Evolutionary conservation across 768 basidiomycete species (phyloP).

Genomic region (Boletus tomentosulus): DNA sequence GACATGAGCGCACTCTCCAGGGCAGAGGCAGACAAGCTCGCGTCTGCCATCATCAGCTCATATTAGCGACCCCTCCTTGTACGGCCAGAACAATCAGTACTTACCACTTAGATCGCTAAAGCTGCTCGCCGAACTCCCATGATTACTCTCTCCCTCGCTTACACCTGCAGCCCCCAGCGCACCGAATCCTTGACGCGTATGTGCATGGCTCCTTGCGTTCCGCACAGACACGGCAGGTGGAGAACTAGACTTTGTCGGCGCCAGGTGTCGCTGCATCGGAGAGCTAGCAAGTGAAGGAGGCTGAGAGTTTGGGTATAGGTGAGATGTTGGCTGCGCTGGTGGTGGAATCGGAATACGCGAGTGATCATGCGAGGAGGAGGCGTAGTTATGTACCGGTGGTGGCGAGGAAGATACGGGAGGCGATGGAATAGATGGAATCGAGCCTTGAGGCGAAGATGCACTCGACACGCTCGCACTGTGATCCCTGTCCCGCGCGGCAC

Average conservation of each 20-base stretch:
- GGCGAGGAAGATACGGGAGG: constrained; percentile 50
- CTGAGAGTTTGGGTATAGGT: constrained; percentile 15
- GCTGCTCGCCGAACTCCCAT: constrained; percentile 73
- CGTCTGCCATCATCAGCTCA: constrained; percentile 39
- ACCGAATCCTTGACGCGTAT: constrained; percentile 44
- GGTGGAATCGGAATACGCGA: constrained; percentile 1
- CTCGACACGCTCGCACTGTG: constrained; percentile 73
- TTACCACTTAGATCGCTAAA: constrained; percentile 85
- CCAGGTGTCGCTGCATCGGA: constrained; percentile 48
- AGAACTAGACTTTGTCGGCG: constrained; percentile 55
- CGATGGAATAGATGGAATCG: constrained; percentile 79
- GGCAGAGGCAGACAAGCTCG: constrained; percentile 73
- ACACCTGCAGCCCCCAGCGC: constrained; percentile 37
- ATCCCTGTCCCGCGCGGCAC: constrained; percentile 41
- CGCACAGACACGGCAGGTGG: constrained; percentile 56
- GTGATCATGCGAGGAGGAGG: constrained; percentile 23
- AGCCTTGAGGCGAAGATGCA: constrained; percentile 68
- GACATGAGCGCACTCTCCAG: constrained; percentile 78
- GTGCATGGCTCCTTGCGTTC: constrained; percentile 48
- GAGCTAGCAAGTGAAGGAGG: constrained; percentile 15
- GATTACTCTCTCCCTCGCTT: constrained; percentile 57
- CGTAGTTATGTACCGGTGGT: constrained; percentile 26
- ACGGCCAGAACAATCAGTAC: constrained; percentile 15
- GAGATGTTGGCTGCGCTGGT: constrained; percentile 4
- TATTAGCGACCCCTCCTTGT: background rate